Evolutionary conservation across 169 alveolate species (phyloP).

Genomic region (Eimeria falciformis): DNA sequence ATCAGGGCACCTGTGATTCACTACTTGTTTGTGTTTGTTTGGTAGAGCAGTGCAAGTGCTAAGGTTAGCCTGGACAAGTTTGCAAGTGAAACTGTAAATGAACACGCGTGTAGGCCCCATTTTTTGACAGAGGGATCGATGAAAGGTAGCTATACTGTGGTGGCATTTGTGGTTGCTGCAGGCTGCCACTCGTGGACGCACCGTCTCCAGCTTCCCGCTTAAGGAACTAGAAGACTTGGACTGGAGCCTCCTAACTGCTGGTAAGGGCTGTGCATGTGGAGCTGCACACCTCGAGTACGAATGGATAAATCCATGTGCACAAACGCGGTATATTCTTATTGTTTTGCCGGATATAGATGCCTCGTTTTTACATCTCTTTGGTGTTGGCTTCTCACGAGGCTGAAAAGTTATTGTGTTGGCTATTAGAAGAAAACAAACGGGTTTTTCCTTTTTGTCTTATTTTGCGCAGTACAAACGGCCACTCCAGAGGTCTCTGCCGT

Average conservation of each 20-base stretch:
- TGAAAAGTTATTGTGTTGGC: neutral
- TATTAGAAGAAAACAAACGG: no score
- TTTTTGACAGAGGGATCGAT: no score
- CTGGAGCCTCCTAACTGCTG: slow-evolving; percentile 27
- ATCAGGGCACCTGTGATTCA: neutral
- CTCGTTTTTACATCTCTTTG: neutral
- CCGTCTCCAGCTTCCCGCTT: neutral
- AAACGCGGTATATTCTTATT: neutral
- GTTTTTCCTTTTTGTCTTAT: neutral
- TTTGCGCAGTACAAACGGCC: slow-evolving; percentile 31
- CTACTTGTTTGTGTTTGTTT: neutral
- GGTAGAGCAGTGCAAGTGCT: neutral
- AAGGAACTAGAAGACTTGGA: neutral
- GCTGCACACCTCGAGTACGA: no score
- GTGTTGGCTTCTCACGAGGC: neutral
- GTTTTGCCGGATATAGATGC: no score
- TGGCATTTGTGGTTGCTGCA: neutral
- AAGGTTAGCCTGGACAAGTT: slow-evolving; percentile 5
- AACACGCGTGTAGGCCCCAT: no score
- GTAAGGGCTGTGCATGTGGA: neutral
- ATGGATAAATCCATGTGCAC: no score
- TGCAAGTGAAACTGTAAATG: no score
- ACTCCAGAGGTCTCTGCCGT: slow-evolving; percentile 71
- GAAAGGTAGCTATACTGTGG: neutral
- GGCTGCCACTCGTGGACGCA: slow-evolving; percentile 9